phyloP scores from a whole-genome alignment of 768 basidiomycete species.

The Termitomyces sp. region DNA sequence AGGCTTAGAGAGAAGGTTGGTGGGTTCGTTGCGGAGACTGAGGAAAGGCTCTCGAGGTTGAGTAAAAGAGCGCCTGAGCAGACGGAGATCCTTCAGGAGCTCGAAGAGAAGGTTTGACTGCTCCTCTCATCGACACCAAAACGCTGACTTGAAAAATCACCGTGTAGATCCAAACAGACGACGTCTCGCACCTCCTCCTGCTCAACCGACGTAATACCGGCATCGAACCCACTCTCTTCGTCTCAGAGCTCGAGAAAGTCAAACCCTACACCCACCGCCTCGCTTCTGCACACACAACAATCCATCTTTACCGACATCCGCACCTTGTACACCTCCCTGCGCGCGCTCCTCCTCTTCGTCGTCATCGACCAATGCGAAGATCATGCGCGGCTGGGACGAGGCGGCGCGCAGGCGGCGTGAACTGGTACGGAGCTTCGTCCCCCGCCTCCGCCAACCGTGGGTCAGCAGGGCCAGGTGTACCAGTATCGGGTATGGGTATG shows the following conservation, averaged over 20 bases:
- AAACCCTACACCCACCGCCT: slow-evolving; percentile 78
- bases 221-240: slow-evolving; percentile 85
- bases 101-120: slow-evolving; percentile 82
- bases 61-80: slow-evolving; percentile 84
- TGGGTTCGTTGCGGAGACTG: slow-evolving; percentile 65
- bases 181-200: slow-evolving; percentile 91
- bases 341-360: slow-evolving; percentile 57
- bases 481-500: not conserved
- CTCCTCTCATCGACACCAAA: not conserved
- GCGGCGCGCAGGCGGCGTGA: not conserved
- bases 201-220: slow-evolving; percentile 82
- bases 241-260: slow-evolving; percentile 94
- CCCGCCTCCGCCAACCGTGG: not conserved
- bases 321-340: slow-evolving; percentile 67
- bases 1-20: slow-evolving; percentile 66
- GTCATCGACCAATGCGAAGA: not conserved
- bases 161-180: slow-evolving; percentile 84
- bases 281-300: slow-evolving; percentile 76
- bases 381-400: not conserved
- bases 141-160: not conserved
- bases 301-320: slow-evolving; percentile 68
- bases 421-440: slow-evolving; percentile 54
- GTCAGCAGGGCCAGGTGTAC: not conserved
- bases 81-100: slow-evolving; percentile 81
- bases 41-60: slow-evolving; percentile 70